Evolutionary conservation across 352 stramenopile species (phyloP), one percentile per base, ranked within the genome.

Genomic region (Globisporangium viniferum): DNA sequence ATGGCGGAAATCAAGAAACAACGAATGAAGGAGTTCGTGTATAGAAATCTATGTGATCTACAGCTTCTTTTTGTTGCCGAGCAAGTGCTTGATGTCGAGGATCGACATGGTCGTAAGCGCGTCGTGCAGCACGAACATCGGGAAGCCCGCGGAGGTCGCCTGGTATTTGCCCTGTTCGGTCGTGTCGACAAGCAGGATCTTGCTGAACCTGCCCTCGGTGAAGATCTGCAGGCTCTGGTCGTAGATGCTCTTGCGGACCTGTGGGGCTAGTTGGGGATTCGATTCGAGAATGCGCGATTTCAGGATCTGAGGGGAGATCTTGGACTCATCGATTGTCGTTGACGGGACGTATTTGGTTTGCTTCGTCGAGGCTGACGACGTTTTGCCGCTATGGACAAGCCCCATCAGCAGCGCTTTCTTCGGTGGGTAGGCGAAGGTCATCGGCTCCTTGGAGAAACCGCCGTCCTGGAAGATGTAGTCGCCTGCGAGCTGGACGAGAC

Each of bases 401-500:
- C 77, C 78, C 68, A 88, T 84, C 0, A 44, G 12, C 5, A 74
- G 24, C 5, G 80, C 80, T 24, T 77, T 73, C 36, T 78, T 73
- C 9, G 77, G 59, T 0, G 71, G 66, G 51, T 84, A 87, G 12
- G 62, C 54, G 31, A 84, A 82, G 33, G 71, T 59, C 12, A 78
- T 46, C 0, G 70, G 76, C 8, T 75, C 69, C 2, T 68, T 59
- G 1, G 72, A 69, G 48, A 87, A 84, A 0, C 76, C 79, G 33
- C 69, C 75, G 5, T 75, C 70, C 15, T 78, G 58, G 33, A 88
- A 88, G 18, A 88, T 55, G 62, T 80, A 84, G 71, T 88, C 82
- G 41, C 73, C 78, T 22, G 78, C 77, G 22, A 88, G 57, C 20
- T 75, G 66, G 8, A 87, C 65, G 10, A 73, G 68, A 4, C 72